Evolutionary conservation across 2,329 filamentous ascomycete species (phyloP).

Genomic region (Colletotrichum tamarilloi): DNA sequence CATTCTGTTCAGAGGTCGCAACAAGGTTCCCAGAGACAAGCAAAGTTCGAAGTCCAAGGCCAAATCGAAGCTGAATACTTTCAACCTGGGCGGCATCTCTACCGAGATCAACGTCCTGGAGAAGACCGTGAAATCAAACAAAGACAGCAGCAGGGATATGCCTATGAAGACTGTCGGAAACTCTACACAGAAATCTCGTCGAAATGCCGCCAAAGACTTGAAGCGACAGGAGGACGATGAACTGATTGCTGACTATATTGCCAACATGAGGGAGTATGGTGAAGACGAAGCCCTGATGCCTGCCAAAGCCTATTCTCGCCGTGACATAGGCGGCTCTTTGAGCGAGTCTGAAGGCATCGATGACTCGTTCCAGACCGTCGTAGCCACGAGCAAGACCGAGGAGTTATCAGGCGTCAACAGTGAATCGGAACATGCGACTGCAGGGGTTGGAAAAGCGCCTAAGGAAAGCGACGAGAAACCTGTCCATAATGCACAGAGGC

Average conservation of each 20-base stretch:
- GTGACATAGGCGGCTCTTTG: constrained; percentile 41
- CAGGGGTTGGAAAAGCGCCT: background rate
- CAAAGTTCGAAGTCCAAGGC: constrained; percentile 41
- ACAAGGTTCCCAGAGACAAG: background rate
- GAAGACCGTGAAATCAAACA: constrained; percentile 36
- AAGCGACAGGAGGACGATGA: constrained; percentile 60
- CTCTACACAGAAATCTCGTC: background rate
- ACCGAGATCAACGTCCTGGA: constrained; percentile 46
- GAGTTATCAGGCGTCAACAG: background rate
- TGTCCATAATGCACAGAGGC: background rate
- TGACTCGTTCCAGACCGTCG: constrained; percentile 21
- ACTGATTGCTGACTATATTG: constrained; percentile 76
- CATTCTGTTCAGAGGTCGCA: constrained; percentile 72
- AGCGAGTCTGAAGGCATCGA: constrained; percentile 42
- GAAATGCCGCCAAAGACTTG: background rate
- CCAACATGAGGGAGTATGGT: constrained; percentile 67
- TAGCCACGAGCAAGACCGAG: background rate
- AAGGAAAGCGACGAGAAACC: background rate
- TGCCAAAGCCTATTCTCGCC: constrained; percentile 65
- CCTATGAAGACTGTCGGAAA: background rate
- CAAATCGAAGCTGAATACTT: constrained; percentile 37
- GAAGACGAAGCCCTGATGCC: constrained; percentile 70
- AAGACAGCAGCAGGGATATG: constrained; percentile 3
- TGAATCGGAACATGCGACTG: background rate
- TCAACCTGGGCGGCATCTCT: constrained; percentile 43